Conservation (phyloP, 441 rosid genomes). For the Cnidoscolus chayamansa region DNA sequence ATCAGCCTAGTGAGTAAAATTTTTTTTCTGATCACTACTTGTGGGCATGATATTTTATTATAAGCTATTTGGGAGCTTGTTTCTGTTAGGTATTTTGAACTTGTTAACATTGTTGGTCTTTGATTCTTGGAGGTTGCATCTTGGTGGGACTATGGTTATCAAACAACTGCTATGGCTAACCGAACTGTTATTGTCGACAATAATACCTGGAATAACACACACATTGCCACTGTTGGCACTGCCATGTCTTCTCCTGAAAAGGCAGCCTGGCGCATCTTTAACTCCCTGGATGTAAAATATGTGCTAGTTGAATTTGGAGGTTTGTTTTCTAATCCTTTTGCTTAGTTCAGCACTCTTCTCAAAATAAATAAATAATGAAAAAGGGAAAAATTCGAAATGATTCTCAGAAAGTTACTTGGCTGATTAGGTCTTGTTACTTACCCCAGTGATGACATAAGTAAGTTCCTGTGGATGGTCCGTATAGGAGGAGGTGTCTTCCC, state of each 20-base stretch:
- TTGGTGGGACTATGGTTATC: slow-evolving; percentile 99
- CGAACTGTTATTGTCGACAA: slow-evolving; percentile 99
- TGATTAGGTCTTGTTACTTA: slow-evolving; percentile 88
- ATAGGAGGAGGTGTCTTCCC: slow-evolving; percentile 99
- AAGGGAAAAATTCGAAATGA: background rate
- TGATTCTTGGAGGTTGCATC: slow-evolving; percentile 79
- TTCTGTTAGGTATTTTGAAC: background rate
- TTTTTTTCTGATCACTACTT: background rate
- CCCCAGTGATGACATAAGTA: slow-evolving; percentile 97
- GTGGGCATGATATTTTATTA: background rate
- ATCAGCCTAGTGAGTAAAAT: background rate
- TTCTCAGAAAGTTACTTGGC: slow-evolving; percentile 38
- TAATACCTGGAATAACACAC: slow-evolving; percentile 99
- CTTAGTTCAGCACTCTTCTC: background rate
- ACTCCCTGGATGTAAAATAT: slow-evolving; percentile 96
- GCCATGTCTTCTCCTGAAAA: slow-evolving; percentile 99
- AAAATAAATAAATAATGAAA: too few relatives aligned
- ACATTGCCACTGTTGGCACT: slow-evolving; percentile 98
- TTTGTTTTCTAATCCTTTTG: slow-evolving; percentile 36
- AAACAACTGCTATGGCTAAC: slow-evolving; percentile 99
- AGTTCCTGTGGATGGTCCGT: slow-evolving; percentile 99
- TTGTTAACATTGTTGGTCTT: slow-evolving; percentile 9
- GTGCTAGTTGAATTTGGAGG: slow-evolving; percentile 99
- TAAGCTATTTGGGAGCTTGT: background rate
- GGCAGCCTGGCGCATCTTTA: slow-evolving; percentile 97